Evolutionary conservation across 495 filamentous ascomycete genomes (phyloP).

Genomic region (Staphylotrichum tortipilum): DNA sequence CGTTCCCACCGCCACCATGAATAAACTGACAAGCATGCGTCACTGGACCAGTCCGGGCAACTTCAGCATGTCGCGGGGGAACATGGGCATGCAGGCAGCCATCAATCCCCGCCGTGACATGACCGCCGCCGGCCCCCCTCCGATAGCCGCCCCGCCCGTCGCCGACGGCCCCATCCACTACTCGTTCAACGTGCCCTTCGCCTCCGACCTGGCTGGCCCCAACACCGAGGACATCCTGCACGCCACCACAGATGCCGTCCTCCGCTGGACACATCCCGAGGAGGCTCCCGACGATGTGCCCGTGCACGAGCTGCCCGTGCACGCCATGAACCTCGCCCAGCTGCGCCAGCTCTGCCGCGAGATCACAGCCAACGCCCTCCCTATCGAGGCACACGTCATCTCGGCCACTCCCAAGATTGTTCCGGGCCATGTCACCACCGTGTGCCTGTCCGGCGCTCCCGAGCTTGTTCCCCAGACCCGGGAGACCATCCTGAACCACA

Average conservation of each 20-base stretch:
- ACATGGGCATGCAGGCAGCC: conserved; percentile 57
- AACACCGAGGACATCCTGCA: conserved; percentile 86
- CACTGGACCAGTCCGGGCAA: conserved; percentile 73
- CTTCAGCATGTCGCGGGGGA: conserved; percentile 66
- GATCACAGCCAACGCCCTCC: conserved; percentile 56
- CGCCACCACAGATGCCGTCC: conserved; percentile 70
- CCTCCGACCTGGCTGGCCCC: conserved; percentile 81
- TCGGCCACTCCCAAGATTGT: conserved; percentile 73
- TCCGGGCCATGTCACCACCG: conserved; percentile 72
- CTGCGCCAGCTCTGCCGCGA: conserved; percentile 69
- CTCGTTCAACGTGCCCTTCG: conserved; percentile 93
- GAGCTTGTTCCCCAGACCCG: conserved; percentile 79
- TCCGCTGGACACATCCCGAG: conserved; percentile 86
- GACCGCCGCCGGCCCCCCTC: conserved; percentile 51
- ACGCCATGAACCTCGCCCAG: conserved; percentile 70
- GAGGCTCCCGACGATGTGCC: conserved; percentile 73
- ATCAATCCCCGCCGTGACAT: conserved; percentile 62
- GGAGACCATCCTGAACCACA: conserved; percentile 75
- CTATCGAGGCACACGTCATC: conserved; percentile 72
- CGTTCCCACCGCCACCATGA: conserved; percentile 50
- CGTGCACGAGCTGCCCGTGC: conserved; percentile 78
- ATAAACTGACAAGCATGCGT: conserved; percentile 89
- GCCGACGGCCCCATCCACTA: conserved; percentile 60
- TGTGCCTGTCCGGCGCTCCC: conserved; percentile 76
- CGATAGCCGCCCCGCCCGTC: conserved; percentile 51